Evolutionary conservation across 2,329 filamentous ascomycete genomes (phyloP), one percentile per base, ranked within the genome.

Genomic region (Fusarium begoniae): DNA sequence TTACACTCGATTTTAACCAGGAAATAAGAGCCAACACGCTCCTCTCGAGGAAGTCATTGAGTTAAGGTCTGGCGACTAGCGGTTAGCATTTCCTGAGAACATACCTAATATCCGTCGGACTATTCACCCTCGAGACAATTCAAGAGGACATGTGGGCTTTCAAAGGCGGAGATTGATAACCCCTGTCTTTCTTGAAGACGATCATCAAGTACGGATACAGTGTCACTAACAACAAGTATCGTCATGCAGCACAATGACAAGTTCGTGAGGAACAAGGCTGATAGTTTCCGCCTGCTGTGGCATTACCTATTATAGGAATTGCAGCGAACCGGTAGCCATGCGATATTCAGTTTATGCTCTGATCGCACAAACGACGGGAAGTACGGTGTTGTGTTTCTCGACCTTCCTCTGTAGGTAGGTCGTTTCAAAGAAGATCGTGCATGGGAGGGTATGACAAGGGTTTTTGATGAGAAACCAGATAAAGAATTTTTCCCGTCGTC

Each of bases 291-390:
- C 45, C 61, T 41, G 61, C n/a, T 64, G 74, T 73, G 54, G 61
- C 47, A 73, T 61, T 69, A 51, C 75, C 66, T 35, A 56, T 74
- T 74, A 45, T 53, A 77, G 75, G 68, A 78, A 77, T 75, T 74
- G 72, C 74, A 66, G 75, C 75, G 75, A 77, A 75, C 56, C 50
- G 65, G 63, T 60, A 61, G 61, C 70, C 62, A 73, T 68, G 66
- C 58, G 58, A 62, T 59, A 35, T 60, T 66, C 59, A 48, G 57
- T 50, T 73, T 58, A 66, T 68, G 47, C 51, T 50, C 43, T 57
- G 37, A 55, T 28, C 26, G 57, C 18, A 70, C 75, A 63, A 61
- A 64, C 57, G 50, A 73, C 66, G 70, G 57, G 66, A 60, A 66
- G 38, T 66, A 66, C 50, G 28, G 70, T 76, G 70, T 30, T 69